Conservation (phyloP, 139 green algal species). For the Gonium pectorale region DNA sequence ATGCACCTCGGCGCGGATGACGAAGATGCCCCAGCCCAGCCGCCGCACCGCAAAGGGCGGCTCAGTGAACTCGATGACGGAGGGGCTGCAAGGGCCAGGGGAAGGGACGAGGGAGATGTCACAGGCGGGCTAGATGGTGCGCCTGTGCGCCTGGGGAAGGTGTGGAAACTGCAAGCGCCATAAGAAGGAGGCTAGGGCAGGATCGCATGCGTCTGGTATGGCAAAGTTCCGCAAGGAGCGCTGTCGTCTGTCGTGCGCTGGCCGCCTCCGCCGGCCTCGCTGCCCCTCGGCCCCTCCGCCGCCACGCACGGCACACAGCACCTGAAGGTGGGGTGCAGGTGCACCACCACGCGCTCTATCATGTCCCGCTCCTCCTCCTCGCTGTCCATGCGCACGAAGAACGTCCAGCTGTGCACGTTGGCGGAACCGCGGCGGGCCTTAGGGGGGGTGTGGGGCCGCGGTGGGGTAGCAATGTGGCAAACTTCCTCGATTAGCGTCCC, state of each 20-base stretch:
- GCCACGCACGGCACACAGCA: no score
- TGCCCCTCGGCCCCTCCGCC: neutral
- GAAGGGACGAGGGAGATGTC: neutral
- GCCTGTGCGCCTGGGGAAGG: neutral
- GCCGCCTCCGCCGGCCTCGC: neutral
- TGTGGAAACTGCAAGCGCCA: neutral
- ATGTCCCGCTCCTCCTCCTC: neutral
- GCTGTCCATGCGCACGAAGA: slow-evolving; percentile 36
- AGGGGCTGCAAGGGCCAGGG: neutral
- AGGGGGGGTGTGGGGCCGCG: neutral
- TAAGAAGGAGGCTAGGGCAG: no score
- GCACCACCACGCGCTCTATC: slow-evolving; percentile 22
- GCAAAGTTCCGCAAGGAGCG: no score
- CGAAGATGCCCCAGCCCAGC: slow-evolving; percentile 30
- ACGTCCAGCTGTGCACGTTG: slow-evolving; percentile 37
- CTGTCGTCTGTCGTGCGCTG: neutral
- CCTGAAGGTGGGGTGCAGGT: slow-evolving; percentile 43
- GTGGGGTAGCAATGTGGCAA: no score
- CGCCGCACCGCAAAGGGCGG: slow-evolving; percentile 17
- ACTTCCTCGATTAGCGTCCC: no score
- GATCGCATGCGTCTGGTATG: no score
- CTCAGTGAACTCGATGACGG: slow-evolving; percentile 1
- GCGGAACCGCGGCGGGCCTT: neutral
- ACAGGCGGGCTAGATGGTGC: no score
- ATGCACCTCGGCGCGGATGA: slow-evolving; percentile 15